Evolutionary conservation across 2,329 filamentous ascomycete species (phyloP).

Genomic region (Fusarium sp.): DNA sequence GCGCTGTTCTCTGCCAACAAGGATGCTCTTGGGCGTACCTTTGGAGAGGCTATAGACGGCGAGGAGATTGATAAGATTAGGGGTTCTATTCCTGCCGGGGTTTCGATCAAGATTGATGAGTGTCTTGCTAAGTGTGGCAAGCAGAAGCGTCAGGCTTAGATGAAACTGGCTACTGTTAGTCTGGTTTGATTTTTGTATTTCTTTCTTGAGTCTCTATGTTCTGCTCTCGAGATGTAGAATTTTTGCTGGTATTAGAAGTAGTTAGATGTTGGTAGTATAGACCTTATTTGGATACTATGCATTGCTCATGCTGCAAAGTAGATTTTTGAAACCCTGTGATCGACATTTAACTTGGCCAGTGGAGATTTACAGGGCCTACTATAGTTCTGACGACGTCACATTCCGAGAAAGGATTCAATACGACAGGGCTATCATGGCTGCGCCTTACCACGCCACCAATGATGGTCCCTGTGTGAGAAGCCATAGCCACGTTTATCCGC

Average conservation of each 20-base stretch:
- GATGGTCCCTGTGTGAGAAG: background rate
- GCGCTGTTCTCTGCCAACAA: slow-evolving; percentile 61
- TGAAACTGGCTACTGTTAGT: background rate
- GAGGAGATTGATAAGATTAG: slow-evolving; percentile 61
- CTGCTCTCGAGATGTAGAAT: background rate
- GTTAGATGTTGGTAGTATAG: background rate
- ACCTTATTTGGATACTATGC: background rate
- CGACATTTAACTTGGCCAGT: no score
- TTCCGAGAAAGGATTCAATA: background rate
- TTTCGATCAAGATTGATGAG: slow-evolving; percentile 64
- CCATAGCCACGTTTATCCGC: slow-evolving; percentile 8
- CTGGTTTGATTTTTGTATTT: background rate
- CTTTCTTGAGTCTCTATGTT: slow-evolving; percentile 1
- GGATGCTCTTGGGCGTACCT: slow-evolving; percentile 60
- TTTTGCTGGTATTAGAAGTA: no score
- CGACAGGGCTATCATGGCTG: background rate
- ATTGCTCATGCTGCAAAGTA: background rate
- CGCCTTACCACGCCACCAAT: background rate
- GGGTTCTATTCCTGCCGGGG: slow-evolving; percentile 56
- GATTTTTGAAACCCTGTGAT: no score
- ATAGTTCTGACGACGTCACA: background rate
- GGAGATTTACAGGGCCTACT: no score
- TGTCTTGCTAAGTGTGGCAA: slow-evolving; percentile 58
- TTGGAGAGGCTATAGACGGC: slow-evolving; percentile 61
- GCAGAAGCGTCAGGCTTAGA: slow-evolving; percentile 55